Base-by-base conservation (phyloP, 192 early-diverging fungal genomes). In the Lobulomyces angularis region DNA sequence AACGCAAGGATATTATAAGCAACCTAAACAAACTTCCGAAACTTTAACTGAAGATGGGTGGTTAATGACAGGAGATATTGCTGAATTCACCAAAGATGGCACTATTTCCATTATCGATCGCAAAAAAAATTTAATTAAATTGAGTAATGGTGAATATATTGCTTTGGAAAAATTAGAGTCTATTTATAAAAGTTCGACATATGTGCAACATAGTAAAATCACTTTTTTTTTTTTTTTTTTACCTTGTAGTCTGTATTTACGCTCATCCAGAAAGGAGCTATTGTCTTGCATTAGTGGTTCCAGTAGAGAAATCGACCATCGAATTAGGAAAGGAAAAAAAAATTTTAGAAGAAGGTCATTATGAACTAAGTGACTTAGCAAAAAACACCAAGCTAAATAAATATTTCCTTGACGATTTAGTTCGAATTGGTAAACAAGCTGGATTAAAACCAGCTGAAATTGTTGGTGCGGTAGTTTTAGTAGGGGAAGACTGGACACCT, bases 151-250 rank as follows among this genome's bases (percentile, higher is more conserved):
- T 50, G 90, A 92, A 62, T 87, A 84, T 61, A 81, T 97, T 58
- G 93, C 93, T 17, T 60, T 97, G 26, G 93, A 97, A 61, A 85
- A 86, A 55, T 65, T 97, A 21, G 93, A 97, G 61, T 73, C 85
- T 8, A 69, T 84, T 5, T 97, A 97, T 75, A 79, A 81, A 58
- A 70, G 67, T 26, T 72, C 69, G 12, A 26, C 60, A 19, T 74
- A 66, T 43, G 81, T 92, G 24, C 62, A 66, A 59, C 90, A 89
- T 54, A 75, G 74, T 88, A 3, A 73, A 73, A 43, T 81, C 23
- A 17, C 22, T 19, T 11, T 37, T 18, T 46, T 58, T 4, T 8
- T 25, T 48, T 37, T 50, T 47, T 42, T 37, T 32, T 27, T 1
- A 40, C 26, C 22, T 21, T 51, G 46, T 6, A 40, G 1, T 68